These are phyloP conservation scores for Aeschynomene evenia DNA, from an alignment of 306 rosid genomes.

Conservation along the genomic window DNA sequence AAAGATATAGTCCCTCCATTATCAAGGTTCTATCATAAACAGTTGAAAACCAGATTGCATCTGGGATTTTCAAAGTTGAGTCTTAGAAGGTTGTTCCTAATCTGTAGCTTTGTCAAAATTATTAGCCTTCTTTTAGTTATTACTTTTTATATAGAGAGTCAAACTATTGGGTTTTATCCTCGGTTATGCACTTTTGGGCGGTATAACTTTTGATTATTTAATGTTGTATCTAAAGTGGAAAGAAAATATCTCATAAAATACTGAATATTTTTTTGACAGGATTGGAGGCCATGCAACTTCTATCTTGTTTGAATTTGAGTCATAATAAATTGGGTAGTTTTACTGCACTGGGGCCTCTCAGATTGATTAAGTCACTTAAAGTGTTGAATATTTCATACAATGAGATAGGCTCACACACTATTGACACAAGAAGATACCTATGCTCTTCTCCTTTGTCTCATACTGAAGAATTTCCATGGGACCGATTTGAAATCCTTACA, in stretches of 20 bases:
- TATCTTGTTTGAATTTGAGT: slow-evolving; percentile 71
- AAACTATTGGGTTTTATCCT: neutral
- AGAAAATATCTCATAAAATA: slow-evolving; percentile 4
- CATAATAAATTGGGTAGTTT: slow-evolving; percentile 68
- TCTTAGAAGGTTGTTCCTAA: neutral
- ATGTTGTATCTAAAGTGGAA: slow-evolving; percentile 4
- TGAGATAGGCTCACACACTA: slow-evolving; percentile 64
- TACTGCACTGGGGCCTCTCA: slow-evolving; percentile 71
- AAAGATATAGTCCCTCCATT: too few relatives aligned
- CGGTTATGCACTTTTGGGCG: neutral
- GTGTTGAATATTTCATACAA: slow-evolving; percentile 69
- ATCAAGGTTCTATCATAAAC: too few relatives aligned
- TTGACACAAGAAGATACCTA: slow-evolving; percentile 72
- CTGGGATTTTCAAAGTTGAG: neutral
- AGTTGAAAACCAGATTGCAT: neutral
- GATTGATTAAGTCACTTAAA: slow-evolving; percentile 58
- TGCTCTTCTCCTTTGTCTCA: slow-evolving; percentile 75
- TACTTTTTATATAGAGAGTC: neutral
- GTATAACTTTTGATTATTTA: neutral
- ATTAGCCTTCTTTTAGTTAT: neutral
- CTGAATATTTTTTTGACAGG: slow-evolving; percentile 58
- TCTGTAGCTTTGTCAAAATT: neutral
- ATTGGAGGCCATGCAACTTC: slow-evolving; percentile 88
- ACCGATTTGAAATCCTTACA: slow-evolving; percentile 32
- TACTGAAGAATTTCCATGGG: slow-evolving; percentile 58